Percentiles rank a stretch among this genome's conserved stretches.
Evolutionary conservation across 2,329 filamentous ascomycete species (phyloP).

Genomic region (Ascochyta pisi): DNA sequence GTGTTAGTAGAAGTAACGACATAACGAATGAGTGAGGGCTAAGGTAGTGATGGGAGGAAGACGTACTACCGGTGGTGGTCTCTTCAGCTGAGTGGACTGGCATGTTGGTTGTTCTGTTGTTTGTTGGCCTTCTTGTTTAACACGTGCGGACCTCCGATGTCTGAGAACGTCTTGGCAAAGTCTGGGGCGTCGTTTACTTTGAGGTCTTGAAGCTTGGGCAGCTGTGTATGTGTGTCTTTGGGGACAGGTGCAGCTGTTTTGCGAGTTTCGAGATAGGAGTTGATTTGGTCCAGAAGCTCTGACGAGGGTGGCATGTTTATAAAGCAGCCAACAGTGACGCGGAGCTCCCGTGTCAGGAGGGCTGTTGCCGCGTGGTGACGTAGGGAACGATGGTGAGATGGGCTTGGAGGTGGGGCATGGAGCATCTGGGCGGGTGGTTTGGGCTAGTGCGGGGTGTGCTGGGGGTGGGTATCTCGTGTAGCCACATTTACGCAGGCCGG

Average conservation of each 20-base stretch:
- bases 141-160: constrained; percentile 19
- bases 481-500: background rate
- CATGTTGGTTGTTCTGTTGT: constrained; percentile 39
- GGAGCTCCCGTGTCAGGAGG: constrained; percentile 15
- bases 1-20: background rate
- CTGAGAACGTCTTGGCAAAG: constrained; percentile 9
- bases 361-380: constrained; percentile 32
- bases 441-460: constrained; percentile 12
- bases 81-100: constrained; percentile 53
- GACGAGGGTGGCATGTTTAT: constrained; percentile 19
- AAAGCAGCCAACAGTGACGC: constrained; percentile 24
- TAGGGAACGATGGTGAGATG: constrained; percentile 23
- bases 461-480: too few species aligned
- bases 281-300: constrained; percentile 13
- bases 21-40: too few species aligned
- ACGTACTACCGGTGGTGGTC: constrained; percentile 49
- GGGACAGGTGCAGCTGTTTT: background rate
- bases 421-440: constrained; percentile 12
- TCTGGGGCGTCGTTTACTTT: constrained; percentile 7
- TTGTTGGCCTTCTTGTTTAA: constrained; percentile 10
- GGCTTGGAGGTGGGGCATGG: constrained; percentile 19
- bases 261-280: constrained; percentile 11
- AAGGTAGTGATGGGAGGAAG: background rate
- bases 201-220: constrained; percentile 3
- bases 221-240: background rate